These are phyloP conservation scores for Spergularia bocconei DNA, from an alignment of 148 eudicot species.

Conservation along the genomic window DNA sequence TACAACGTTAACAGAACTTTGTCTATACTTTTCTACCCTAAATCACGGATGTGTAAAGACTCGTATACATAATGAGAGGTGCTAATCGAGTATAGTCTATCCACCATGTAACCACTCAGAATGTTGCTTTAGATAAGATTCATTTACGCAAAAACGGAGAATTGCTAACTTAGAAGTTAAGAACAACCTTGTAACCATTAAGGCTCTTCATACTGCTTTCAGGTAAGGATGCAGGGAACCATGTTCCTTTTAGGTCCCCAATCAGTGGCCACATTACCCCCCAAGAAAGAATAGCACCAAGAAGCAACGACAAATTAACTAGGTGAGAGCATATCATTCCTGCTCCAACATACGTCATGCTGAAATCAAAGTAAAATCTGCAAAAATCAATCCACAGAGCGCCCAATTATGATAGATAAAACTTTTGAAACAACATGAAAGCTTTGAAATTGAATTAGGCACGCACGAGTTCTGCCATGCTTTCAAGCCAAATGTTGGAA, in stretches of 20 bases:
- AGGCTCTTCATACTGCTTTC: constrained; percentile 79
- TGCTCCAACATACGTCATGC: constrained; percentile 72
- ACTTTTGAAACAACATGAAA: neutral
- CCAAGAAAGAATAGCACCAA: constrained; percentile 72
- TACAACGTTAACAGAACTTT: neutral
- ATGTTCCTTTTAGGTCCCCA: constrained; percentile 44
- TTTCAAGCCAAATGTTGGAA: constrained; percentile 77
- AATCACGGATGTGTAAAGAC: too few species aligned
- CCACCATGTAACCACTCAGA: too few species aligned
- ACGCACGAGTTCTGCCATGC: constrained; percentile 72
- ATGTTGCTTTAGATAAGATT: neutral
- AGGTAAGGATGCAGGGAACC: constrained; percentile 59
- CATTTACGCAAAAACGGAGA: neutral
- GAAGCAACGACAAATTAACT: constrained; percentile 62
- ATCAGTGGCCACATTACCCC: constrained; percentile 81
- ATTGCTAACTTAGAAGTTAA: neutral
- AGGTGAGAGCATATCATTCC: constrained; percentile 88
- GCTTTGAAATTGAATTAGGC: neutral
- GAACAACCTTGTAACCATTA: constrained; percentile 65
- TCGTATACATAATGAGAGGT: too few species aligned
- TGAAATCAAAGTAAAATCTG: constrained; percentile 83
- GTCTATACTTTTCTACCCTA: neutral
- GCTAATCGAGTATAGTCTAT: too few species aligned
- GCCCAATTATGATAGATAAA: constrained; percentile 1
- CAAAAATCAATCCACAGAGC: constrained; percentile 29